Conservation (phyloP, 2,329 filamentous ascomycete species). For the Verticillium klebahnii region DNA sequence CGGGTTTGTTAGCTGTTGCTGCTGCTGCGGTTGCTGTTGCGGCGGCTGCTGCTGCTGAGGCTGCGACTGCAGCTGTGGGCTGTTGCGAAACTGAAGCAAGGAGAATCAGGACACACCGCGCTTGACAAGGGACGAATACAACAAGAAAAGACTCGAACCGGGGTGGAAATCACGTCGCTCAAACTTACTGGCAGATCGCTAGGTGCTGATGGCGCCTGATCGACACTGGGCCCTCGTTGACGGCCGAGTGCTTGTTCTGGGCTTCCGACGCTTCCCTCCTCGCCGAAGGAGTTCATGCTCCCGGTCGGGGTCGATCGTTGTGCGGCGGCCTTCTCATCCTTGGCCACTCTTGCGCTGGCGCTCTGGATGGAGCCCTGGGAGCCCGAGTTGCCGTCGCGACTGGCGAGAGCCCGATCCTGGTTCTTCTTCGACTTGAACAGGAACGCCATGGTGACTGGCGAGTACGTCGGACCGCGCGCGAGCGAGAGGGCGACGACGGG, state of each 20-base stretch:
- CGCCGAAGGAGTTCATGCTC: slow-evolving; percentile 69
- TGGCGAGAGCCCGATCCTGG: slow-evolving; percentile 56
- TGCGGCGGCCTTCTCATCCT: slow-evolving; percentile 49
- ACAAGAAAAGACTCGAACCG: background rate
- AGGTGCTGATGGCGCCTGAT: slow-evolving; percentile 37
- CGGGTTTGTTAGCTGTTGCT: slow-evolving; percentile 34
- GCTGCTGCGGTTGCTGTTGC: background rate
- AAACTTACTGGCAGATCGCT: slow-evolving; percentile 38
- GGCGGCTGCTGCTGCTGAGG: background rate
- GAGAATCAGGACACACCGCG: background rate
- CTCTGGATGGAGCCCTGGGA: slow-evolving; percentile 46
- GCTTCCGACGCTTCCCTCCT: slow-evolving; percentile 51
- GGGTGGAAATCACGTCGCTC: background rate
- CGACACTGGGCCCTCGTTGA: slow-evolving; percentile 45
- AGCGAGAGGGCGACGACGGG: slow-evolving; percentile 17
- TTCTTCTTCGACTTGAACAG: slow-evolving; percentile 80
- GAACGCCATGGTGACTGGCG: slow-evolving; percentile 61
- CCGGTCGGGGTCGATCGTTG: slow-evolving; percentile 70
- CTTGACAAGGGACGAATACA: slow-evolving; percentile 4
- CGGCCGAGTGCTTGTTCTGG: slow-evolving; percentile 60
- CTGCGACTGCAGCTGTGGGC: background rate
- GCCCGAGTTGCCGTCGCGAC: slow-evolving; percentile 46
- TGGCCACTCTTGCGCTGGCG: slow-evolving; percentile 23
- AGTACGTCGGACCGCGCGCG: slow-evolving; percentile 20
- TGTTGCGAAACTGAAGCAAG: background rate